Evolutionary conservation across 208 protist genomes (phyloP).

Genomic region (Acanthamoeba castellanii): DNA sequence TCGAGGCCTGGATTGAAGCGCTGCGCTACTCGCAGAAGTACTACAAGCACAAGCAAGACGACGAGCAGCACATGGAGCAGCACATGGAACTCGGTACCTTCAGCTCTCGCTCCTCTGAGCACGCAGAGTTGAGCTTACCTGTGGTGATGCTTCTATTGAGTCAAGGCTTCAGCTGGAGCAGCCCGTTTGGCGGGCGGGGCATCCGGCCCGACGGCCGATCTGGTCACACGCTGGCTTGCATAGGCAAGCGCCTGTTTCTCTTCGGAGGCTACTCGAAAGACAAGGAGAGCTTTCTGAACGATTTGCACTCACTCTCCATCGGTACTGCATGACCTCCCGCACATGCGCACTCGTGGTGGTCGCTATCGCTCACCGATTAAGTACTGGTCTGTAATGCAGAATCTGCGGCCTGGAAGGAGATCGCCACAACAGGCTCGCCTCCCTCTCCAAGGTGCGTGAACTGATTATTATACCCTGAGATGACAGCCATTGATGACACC

Average conservation of each 20-base stretch:
- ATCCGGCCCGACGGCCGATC: conserved; percentile 15
- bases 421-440: neutral
- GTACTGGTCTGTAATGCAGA: neutral
- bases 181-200: conserved; percentile 41
- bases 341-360: neutral
- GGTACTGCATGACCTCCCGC: too few relatives aligned
- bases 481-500: too few relatives aligned
- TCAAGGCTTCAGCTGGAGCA: conserved; percentile 61
- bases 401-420: conserved; percentile 24
- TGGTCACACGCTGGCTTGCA: conserved; percentile 49
- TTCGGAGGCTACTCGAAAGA: conserved; percentile 59
- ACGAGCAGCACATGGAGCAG: conserved; percentile 67
- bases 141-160: neutral
- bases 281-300: conserved; percentile 31
- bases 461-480: neutral
- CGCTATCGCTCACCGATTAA: neutral
- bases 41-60: conserved; percentile 40
- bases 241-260: conserved; percentile 34
- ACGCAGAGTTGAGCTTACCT: neutral
- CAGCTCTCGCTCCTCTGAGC: neutral
- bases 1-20: conserved; percentile 66
- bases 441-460: neutral
- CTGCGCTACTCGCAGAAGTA: conserved; percentile 57
- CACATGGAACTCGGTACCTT: conserved; percentile 65
- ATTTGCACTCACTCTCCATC: conserved; percentile 7